phyloP scores from a whole-genome alignment of 2,329 filamentous ascomycete species.

The Microsporum audouinii region DNA sequence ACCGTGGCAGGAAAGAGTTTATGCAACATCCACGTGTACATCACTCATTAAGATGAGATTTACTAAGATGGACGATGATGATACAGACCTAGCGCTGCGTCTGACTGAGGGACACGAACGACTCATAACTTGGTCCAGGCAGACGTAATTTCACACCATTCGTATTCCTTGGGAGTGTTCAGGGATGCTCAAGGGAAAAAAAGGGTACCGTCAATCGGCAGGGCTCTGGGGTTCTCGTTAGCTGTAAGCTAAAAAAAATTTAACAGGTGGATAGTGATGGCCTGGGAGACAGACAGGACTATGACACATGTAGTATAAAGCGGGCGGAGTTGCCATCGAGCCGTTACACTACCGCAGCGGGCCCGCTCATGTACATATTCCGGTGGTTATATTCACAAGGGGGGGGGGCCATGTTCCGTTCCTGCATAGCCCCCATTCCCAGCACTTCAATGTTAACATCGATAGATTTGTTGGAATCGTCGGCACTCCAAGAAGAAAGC shows the following conservation, averaged over 20 bases:
- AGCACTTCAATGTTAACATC: background rate
- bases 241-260: background rate
- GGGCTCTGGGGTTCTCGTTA: background rate
- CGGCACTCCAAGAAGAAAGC: background rate
- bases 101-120: background rate
- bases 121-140: background rate
- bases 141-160: background rate
- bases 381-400: background rate
- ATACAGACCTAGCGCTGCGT: background rate
- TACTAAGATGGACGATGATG: background rate
- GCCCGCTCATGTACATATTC: conserved; percentile 2
- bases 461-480: background rate
- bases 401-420: background rate
- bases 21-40: conserved; percentile 3
- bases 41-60: background rate
- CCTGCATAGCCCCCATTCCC: background rate
- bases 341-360: conserved; percentile 3
- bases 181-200: background rate
- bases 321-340: conserved; percentile 3
- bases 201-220: background rate
- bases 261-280: background rate
- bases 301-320: conserved; percentile 1
- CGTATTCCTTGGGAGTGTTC: background rate
- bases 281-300: background rate
- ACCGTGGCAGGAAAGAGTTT: background rate